A percentile compares a stretch with the other conserved stretches of the same genome.
phyloP scores from a whole-genome alignment of 257 asterid species.

The Craterostigma plantagineum region DNA sequence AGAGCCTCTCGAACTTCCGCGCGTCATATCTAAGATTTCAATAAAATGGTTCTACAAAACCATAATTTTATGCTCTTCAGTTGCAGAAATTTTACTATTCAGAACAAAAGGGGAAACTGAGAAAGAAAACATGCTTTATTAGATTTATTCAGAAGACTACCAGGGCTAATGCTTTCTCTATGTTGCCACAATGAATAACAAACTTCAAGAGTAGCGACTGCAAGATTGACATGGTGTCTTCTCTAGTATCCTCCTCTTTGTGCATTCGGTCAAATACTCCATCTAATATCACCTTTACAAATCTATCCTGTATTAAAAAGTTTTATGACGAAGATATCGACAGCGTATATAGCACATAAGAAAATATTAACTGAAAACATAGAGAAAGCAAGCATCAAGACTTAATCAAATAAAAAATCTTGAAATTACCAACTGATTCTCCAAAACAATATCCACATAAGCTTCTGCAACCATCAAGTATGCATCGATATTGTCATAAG shows the following conservation, averaged over 20 bases:
- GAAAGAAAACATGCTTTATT: background rate
- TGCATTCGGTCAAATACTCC: conserved; percentile 38
- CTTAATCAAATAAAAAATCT: conserved; percentile 12
- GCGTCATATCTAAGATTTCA: conserved; percentile 59
- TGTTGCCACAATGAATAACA: conserved; percentile 33
- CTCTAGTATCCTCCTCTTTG: conserved; percentile 24
- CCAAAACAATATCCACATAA: conserved; percentile 54
- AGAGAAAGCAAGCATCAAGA: conserved; percentile 7
- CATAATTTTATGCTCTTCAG: conserved; percentile 10
- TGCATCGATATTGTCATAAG: conserved; percentile 26
- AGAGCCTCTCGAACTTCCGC: conserved; percentile 58
- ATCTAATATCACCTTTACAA: conserved; percentile 31
- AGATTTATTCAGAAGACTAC: conserved; percentile 25
- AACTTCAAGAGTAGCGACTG: conserved; percentile 54
- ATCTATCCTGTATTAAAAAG: conserved; percentile 22
- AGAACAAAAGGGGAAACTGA: conserved; percentile 1
- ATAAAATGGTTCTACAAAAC: conserved; percentile 64
- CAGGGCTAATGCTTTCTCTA: conserved; percentile 37
- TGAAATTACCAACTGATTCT: conserved; percentile 48
- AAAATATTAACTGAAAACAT: background rate
- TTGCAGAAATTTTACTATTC: conserved; percentile 5
- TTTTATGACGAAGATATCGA: too few relatives aligned
- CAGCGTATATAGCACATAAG: too few relatives aligned
- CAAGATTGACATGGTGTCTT: conserved; percentile 39
- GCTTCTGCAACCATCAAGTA: conserved; percentile 54